These are phyloP conservation scores for Fraxinus latifolia DNA, from an alignment of 305 asterid genomes.

Conservation along the genomic window DNA sequence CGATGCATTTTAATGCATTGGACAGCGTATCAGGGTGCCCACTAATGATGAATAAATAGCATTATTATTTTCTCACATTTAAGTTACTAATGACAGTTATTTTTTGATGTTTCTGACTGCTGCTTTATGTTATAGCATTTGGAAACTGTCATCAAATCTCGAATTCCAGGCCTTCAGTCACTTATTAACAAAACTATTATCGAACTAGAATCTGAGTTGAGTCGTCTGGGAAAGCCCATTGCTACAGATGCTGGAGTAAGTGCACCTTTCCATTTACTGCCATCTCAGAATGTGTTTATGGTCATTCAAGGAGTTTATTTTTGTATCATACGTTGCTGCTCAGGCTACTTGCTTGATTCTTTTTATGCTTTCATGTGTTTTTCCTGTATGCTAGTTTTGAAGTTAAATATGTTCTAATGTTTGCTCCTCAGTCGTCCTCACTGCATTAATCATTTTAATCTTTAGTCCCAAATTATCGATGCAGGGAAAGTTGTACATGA, in stretches of 20 bases:
- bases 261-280: constrained; percentile 2
- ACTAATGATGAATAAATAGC: not conserved
- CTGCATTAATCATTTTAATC: not conserved
- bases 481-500: constrained; percentile 77
- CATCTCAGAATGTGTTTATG: constrained; percentile 12
- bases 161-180: constrained; percentile 86
- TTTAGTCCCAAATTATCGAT: constrained; percentile 17
- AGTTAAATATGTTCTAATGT: not conserved
- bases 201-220: constrained; percentile 76
- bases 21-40: not conserved
- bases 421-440: constrained; percentile 12
- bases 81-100: constrained; percentile 2
- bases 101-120: constrained; percentile 12
- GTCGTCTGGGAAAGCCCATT: constrained; percentile 67
- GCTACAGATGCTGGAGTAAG: constrained; percentile 60
- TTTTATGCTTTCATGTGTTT: not conserved
- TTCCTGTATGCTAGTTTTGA: not conserved
- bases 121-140: constrained; percentile 52
- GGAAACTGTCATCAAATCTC: constrained; percentile 75
- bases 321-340: not conserved
- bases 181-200: constrained; percentile 64
- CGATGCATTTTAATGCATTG: not conserved
- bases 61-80: not conserved
- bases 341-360: constrained; percentile 2
- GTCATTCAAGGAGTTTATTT: not conserved